phyloP scores from a whole-genome alignment of 2,329 filamentous ascomycete genomes.

The Diaporthe citri region DNA sequence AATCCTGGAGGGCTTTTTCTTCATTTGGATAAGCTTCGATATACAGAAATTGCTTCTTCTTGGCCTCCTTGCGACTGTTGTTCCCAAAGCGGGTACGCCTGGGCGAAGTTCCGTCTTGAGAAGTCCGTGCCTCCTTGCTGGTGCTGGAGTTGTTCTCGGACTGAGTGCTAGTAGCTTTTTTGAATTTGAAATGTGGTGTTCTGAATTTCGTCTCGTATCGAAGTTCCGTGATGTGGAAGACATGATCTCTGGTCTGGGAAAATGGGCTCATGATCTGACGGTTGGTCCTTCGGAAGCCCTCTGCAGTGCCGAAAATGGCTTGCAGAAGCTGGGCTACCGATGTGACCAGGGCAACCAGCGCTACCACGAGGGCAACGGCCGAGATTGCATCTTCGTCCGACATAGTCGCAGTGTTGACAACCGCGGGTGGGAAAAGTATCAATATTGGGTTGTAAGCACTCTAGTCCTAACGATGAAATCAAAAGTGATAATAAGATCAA shows the following conservation, averaged over 20 bases:
- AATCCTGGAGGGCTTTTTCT: background rate
- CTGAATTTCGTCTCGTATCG: background rate
- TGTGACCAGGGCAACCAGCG: background rate
- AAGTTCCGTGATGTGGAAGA: background rate
- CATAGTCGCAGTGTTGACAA: background rate
- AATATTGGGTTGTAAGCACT: background rate
- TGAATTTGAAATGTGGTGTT: background rate
- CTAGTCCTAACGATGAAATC: background rate
- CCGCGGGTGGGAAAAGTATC: background rate
- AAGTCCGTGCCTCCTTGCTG: background rate
- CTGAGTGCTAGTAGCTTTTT: background rate
- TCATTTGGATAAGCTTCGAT: background rate
- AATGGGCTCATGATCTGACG: background rate
- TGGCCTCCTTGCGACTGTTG: background rate
- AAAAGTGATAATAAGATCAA: too few relatives aligned
- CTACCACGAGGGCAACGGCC: background rate
- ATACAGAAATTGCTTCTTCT: background rate
- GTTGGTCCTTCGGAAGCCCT: background rate
- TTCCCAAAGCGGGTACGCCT: background rate
- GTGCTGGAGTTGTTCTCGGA: background rate
- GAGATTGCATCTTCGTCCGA: background rate
- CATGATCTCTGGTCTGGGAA: background rate
- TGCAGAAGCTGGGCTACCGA: background rate
- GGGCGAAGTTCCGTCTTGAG: background rate
- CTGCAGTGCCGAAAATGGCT: slow-evolving; percentile 1